Base-by-base conservation (phyloP, 2,329 filamentous ascomycete genomes). In the Teratosphaeriaceae sp. region DNA sequence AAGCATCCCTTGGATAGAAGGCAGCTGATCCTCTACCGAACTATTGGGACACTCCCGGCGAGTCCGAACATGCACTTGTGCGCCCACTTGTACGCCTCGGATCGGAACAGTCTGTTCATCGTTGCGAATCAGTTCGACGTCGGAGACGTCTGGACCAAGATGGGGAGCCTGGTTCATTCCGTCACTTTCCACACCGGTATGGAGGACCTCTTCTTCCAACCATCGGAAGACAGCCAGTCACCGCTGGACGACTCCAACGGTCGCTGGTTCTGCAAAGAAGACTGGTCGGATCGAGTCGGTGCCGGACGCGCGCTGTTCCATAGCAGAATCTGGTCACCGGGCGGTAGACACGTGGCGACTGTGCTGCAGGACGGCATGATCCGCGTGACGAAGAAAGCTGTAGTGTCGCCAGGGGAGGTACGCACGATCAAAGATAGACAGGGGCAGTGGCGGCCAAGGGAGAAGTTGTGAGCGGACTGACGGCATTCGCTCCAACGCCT, bases 81-180 rank as follows among this genome's bases (percentile, higher is more conserved):
- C 50, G 75, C 74, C 2, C 76, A 80, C 56, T 62, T 78, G 33
- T 79, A 77, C 52, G 71, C 75, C 0, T 74, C 71, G 24, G 76
- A 79, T 50, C 68, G 71, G 19, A 79, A 79, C 44, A 72, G 71
- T 15, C 59, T 78, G 11, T 71, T 72, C 56, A 58, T 76, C 34
- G 67, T 77, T 2, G 65, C 72, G 2, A 73, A 73, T 18, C 69
- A 74, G 13, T 55, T 73, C n/a, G 67, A 67, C 0, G 58, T 69
- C 19, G 63, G 60, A 19, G 58, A 65, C 27, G 48, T 57, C 5
- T 68, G 62, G 46, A 60, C 55, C 0, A 63, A 64, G 18, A 71
- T 75, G 64, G 68, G 67, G 4, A 72, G 68, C 46, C 49, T 76
- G 38, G 69, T 64, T 5, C 66, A 74, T 42, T 71, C 66, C 1